phyloP scores from a whole-genome alignment of 1,139 yeast genomes.

The Yamadazyma membranifaciens region DNA sequence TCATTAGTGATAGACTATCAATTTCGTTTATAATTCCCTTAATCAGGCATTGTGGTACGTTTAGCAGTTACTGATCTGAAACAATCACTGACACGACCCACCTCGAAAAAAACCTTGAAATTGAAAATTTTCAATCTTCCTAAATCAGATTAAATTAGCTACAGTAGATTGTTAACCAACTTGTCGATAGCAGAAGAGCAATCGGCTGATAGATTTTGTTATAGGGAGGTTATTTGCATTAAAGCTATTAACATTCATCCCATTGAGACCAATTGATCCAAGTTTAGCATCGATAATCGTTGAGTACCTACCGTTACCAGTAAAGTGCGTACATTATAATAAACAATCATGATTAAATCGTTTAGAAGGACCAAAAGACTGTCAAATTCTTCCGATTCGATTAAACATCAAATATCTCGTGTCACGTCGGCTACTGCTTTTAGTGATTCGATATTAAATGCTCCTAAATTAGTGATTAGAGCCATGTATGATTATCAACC shows the following conservation, averaged over 20 bases:
- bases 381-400: slow-evolving; percentile 35
- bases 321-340: too few species aligned
- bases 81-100: background rate
- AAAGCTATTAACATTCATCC: too few species aligned
- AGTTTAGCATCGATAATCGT: too few species aligned
- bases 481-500: slow-evolving; percentile 79
- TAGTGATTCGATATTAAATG: slow-evolving; percentile 26
- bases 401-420: slow-evolving; percentile 37
- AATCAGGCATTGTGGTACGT: too few species aligned
- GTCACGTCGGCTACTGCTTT: slow-evolving; percentile 22
- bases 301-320: too few species aligned
- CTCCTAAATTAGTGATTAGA: slow-evolving; percentile 80
- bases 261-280: too few species aligned
- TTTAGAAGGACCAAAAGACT: slow-evolving; percentile 44
- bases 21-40: too few species aligned
- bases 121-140: background rate
- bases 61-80: background rate
- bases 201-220: too few species aligned
- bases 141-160: background rate
- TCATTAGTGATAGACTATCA: too few species aligned
- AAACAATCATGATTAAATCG: slow-evolving; percentile 36
- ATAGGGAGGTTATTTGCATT: too few species aligned
- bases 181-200: background rate
- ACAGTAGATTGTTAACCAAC: background rate
- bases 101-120: background rate